These are phyloP conservation scores for Chaetomium sp. DNA, from an alignment of 2,329 filamentous ascomycete genomes.

Conservation along the genomic window DNA sequence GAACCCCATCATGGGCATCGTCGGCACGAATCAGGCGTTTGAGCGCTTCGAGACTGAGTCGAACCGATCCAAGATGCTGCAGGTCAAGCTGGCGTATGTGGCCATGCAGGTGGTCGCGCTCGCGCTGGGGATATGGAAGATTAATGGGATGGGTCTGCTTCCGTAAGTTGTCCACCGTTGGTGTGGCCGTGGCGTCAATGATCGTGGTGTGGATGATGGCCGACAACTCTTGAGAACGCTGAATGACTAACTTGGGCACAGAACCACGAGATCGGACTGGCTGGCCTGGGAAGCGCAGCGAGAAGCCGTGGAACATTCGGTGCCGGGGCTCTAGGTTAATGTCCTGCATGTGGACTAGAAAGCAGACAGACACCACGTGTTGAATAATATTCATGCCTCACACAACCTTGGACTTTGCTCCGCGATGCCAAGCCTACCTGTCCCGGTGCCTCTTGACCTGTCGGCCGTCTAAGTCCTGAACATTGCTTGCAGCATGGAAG, in stretches of 20 bases:
- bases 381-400: not conserved
- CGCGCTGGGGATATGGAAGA: slow-evolving; percentile 87
- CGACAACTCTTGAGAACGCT: not conserved
- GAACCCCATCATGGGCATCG: slow-evolving; percentile 78
- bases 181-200: too few species aligned
- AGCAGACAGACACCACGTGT: not conserved
- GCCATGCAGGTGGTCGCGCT: slow-evolving; percentile 79
- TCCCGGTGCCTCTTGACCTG: too few species aligned
- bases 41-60: slow-evolving; percentile 80
- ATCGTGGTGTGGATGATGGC: too few species aligned
- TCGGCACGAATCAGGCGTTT: slow-evolving; percentile 82
- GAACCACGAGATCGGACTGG: slow-evolving; percentile 95
- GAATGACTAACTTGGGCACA: slow-evolving; percentile 34
- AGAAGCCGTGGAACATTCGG: slow-evolving; percentile 59
- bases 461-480: too few species aligned
- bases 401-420: too few species aligned
- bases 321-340: slow-evolving; percentile 47
- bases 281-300: slow-evolving; percentile 85
- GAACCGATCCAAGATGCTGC: slow-evolving; percentile 65
- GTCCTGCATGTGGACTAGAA: too few species aligned
- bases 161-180: slow-evolving; percentile 53
- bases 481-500: too few species aligned
- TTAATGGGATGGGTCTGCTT: slow-evolving; percentile 91
- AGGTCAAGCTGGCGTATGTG: slow-evolving; percentile 83
- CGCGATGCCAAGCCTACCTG: too few species aligned